Evolutionary conservation across 108 stramenopile species (phyloP), one percentile per base, ranked within the genome.

Genomic region (Fragilariopsis cylindrus): DNA sequence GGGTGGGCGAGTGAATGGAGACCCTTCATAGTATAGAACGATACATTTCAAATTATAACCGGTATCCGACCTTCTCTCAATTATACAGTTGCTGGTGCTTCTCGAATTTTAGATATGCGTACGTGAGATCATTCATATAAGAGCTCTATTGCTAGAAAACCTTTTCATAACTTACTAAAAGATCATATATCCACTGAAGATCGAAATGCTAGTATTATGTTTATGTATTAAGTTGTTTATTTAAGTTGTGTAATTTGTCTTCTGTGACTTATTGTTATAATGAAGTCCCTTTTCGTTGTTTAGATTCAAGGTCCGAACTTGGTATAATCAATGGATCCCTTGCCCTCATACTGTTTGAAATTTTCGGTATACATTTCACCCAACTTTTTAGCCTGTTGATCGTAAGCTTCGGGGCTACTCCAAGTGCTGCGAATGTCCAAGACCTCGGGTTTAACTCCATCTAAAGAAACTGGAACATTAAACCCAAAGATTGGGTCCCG

Each of bases 341-440:
- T 82, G 50, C 81, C 90, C 56, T 90, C 83, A 80, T 96, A 99
- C 83, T 98, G 83, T 80, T 94, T 84, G 75, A 96, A 99, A 86
- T 99, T 99, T 21, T 98, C 79, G 30, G 82, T 78, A 86, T 95
- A 99, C 96, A 98, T 97, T 30, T 69, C 66, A 15, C 94, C 97
- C 47, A 99, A 86, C 78, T 97, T 96, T 50, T 81, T 84, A 45
- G 90, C 90, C 21, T 89, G 83, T 47, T 69, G 85, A 66, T 98
- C 98, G 80, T 97, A 99, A 55, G 85, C 90, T 7, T 67, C 77
- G 21, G 84, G 81, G 86, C 98, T 89, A 8, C 81, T 71, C 98
- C 98, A 99, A 57, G 97, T 90, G 44, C 91, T 84, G 54, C 85
- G 88, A 48, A 97, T 97, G 71, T 93, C 82, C 65, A 99, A 87